These are phyloP conservation scores for Ilex aquifolium DNA, from an alignment of 257 asterid genomes.

Conservation along the genomic window DNA sequence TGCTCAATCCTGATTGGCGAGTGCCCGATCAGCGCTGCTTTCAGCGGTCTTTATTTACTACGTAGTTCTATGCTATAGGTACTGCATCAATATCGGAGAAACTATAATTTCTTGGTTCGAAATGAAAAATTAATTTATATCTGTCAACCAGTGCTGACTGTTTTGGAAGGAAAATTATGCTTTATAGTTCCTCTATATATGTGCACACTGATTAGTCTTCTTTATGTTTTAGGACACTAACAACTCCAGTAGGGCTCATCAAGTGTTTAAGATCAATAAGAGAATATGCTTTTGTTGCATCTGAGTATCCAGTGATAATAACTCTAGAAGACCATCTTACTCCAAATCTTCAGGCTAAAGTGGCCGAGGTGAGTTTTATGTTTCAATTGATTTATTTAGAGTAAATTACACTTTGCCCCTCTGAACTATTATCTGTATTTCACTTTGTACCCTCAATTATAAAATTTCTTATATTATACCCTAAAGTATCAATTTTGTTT, in stretches of 20 bases:
- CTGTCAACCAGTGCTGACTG: not conserved
- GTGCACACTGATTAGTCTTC: not conserved
- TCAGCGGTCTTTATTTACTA: too few species aligned
- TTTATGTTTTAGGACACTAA: slow-evolving; percentile 51
- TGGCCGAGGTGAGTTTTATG: slow-evolving; percentile 43
- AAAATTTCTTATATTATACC: too few species aligned
- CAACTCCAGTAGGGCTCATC: slow-evolving; percentile 57
- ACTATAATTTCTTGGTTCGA: not conserved
- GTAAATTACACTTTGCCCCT: too few species aligned
- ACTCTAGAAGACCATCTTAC: slow-evolving; percentile 85
- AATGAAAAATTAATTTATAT: too few species aligned
- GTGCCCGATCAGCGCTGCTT: too few species aligned
- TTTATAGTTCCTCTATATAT: not conserved
- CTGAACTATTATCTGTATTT: too few species aligned
- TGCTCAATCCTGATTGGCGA: too few species aligned
- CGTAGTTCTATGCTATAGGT: too few species aligned
- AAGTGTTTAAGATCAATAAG: slow-evolving; percentile 62
- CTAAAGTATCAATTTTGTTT: too few species aligned
- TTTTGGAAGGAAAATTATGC: not conserved
- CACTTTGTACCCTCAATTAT: too few species aligned
- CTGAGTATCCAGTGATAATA: slow-evolving; percentile 68
- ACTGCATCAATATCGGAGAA: not conserved
- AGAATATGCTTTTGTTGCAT: slow-evolving; percentile 62
- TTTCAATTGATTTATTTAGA: not conserved
- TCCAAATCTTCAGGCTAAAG: slow-evolving; percentile 68